These are phyloP conservation scores for Nidularia pulvinata DNA, from an alignment of 768 basidiomycete genomes.

Conservation along the genomic window DNA sequence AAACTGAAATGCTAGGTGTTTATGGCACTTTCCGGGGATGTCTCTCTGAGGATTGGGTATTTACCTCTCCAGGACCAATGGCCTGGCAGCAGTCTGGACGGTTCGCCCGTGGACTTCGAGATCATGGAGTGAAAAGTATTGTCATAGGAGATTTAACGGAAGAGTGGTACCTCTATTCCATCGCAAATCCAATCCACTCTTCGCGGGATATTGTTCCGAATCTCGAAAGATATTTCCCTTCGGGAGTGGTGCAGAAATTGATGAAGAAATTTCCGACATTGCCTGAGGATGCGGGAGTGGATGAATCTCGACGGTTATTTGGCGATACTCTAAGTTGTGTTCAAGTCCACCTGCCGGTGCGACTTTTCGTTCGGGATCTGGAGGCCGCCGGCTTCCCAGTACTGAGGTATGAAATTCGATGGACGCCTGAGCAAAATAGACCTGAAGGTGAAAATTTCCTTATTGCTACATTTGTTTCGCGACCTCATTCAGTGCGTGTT, in stretches of 20 bases:
- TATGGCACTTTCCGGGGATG: slow-evolving; percentile 72
- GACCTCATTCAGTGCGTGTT: background rate
- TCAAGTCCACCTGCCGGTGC: slow-evolving; percentile 69
- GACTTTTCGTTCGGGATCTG: slow-evolving; percentile 64
- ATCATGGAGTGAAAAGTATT: slow-evolving; percentile 60
- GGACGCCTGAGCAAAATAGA: slow-evolving; percentile 63
- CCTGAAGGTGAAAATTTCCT: slow-evolving; percentile 40
- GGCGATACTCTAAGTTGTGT: slow-evolving; percentile 61
- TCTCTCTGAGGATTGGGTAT: slow-evolving; percentile 59
- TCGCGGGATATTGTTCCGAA: slow-evolving; percentile 55
- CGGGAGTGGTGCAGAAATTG: slow-evolving; percentile 41
- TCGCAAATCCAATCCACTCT: slow-evolving; percentile 57
- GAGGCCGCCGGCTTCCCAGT: slow-evolving; percentile 57
- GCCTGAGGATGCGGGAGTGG: slow-evolving; percentile 32
- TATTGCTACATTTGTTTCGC: background rate
- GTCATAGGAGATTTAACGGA: slow-evolving; percentile 70
- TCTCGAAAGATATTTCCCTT: slow-evolving; percentile 60
- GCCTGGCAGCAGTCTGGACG: slow-evolving; percentile 64
- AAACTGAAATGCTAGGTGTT: slow-evolving; percentile 51
- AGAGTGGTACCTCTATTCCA: slow-evolving; percentile 80
- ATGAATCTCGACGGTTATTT: slow-evolving; percentile 44
- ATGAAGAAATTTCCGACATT: slow-evolving; percentile 41
- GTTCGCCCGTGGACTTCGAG: slow-evolving; percentile 51
- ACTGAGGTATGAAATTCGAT: slow-evolving; percentile 66
- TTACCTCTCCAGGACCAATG: slow-evolving; percentile 55